These are phyloP conservation scores for Somion occarium DNA, from an alignment of 1,284 basidiomycete species.

Conservation along the genomic window DNA sequence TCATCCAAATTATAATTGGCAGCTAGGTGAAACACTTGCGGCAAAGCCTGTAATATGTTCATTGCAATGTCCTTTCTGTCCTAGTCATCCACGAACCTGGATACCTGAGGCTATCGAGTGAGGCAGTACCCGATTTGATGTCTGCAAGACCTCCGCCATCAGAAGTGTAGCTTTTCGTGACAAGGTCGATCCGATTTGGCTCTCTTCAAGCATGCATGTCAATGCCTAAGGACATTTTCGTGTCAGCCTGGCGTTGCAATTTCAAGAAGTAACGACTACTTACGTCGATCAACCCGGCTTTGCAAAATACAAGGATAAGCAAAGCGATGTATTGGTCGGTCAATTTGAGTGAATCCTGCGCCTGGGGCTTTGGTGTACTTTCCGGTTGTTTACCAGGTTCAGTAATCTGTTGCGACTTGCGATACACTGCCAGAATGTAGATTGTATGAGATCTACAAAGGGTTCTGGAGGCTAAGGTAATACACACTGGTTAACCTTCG, in stretches of 20 bases:
- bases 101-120: conserved; percentile 77
- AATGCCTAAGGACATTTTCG: conserved; percentile 62
- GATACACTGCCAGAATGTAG: conserved; percentile 53
- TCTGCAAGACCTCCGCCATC: conserved; percentile 88
- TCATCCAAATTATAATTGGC: conserved; percentile 70
- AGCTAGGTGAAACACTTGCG: conserved; percentile 82
- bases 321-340: conserved; percentile 93
- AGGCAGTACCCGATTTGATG: conserved; percentile 88
- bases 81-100: conserved; percentile 65
- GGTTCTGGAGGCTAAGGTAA: conserved; percentile 11
- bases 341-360: conserved; percentile 65
- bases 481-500: conserved; percentile 81
- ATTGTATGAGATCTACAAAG: not conserved
- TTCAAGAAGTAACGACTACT: conserved; percentile 19
- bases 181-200: conserved; percentile 61
- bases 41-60: conserved; percentile 68
- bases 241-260: not conserved
- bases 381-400: conserved; percentile 26
- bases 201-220: conserved; percentile 78
- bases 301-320: conserved; percentile 82
- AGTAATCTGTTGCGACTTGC: conserved; percentile 44
- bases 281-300: conserved; percentile 86
- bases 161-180: conserved; percentile 87
- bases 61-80: no score
- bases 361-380: conserved; percentile 36